These are phyloP conservation scores for Aspergillus sp. DNA, from an alignment of 2,329 filamentous ascomycete genomes.

Conservation along the genomic window DNA sequence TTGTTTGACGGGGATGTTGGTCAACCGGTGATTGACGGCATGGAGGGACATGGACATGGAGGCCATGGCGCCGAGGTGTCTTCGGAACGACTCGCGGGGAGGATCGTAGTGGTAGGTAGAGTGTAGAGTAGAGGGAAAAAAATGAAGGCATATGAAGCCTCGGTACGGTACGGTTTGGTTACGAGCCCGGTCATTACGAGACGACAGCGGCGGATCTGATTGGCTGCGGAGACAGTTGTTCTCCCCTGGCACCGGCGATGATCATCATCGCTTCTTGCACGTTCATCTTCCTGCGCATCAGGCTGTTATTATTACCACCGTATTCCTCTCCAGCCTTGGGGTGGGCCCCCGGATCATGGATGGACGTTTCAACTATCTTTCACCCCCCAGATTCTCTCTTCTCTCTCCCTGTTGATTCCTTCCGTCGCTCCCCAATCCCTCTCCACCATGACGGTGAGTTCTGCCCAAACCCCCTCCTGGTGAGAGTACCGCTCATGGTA, in stretches of 20 bases:
- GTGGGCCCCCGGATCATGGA: constrained; percentile 8
- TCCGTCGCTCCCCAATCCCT: constrained; percentile 3
- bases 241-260: constrained; percentile 26
- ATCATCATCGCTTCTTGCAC: constrained; percentile 9
- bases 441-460: constrained; percentile 24
- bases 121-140: neutral
- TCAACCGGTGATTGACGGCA: constrained; percentile 54
- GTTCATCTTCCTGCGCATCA: neutral
- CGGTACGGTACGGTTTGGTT: constrained; percentile 25
- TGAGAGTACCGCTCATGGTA: neutral
- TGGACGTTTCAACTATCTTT: constrained; percentile 2
- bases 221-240: neutral
- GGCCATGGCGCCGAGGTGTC: constrained; percentile 22
- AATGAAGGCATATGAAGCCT: constrained; percentile 26
- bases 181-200: neutral
- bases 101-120: neutral
- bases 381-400: constrained; percentile 8
- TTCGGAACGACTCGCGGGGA: neutral
- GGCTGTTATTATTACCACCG: neutral
- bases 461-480: constrained; percentile 3
- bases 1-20: constrained; percentile 68
- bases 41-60: constrained; percentile 40
- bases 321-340: constrained; percentile 13
- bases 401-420: neutral
- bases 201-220: neutral